Evolutionary conservation across 2,329 filamentous ascomycete genomes (phyloP), one percentile per base, ranked within the genome.

Genomic region (Cryoendolithus antarcticus): DNA sequence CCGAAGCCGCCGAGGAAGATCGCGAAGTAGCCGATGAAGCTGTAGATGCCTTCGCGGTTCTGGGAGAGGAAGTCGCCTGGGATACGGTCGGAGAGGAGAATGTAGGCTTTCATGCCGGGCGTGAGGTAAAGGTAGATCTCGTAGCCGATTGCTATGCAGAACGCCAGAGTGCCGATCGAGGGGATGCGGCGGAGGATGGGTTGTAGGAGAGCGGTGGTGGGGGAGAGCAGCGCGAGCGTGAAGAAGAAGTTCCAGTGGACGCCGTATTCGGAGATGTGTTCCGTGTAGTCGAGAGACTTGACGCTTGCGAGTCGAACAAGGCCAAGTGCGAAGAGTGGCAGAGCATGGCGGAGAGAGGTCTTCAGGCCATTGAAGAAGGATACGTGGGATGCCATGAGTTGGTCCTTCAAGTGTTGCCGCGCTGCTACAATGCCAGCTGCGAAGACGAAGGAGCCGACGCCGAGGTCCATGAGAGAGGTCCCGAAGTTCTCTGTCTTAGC

Each of bases 231-330:
- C 4, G 79, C 88, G 7, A 98, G 70, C 0, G 91, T 98, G 63
- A 96, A 96, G 71, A 98, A 98, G 62, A 98, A 98, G 61, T 98
- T 98, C 91, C 91, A 98, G 61, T 98, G 91, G 7, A 98, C 85
- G 32, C 91, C 91, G 56, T 98, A 98, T 58, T 98, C 91, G 9
- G 85, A 86, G 42, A 95, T 86, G 65, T 98, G 91, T 60, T 98
- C 91, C 3, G 88, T 88, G 57, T 98, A 98, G 57, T 96, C 86
- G 24, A 95, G 67, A 5, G 85, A 84, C 63, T 98, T 98, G 56
- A 96, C 88, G 51, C 80, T 93, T 48, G 86, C 76, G 15, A 96
- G 71, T 15, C 91, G 77, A 40, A 93, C 68, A 15, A 91, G 57
- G 9, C 91, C 91, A 4, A 98, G 70, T 2, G 81, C 67, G 12